phyloP scores from a whole-genome alignment of 768 basidiomycete species.

The Leccinum boreale region DNA sequence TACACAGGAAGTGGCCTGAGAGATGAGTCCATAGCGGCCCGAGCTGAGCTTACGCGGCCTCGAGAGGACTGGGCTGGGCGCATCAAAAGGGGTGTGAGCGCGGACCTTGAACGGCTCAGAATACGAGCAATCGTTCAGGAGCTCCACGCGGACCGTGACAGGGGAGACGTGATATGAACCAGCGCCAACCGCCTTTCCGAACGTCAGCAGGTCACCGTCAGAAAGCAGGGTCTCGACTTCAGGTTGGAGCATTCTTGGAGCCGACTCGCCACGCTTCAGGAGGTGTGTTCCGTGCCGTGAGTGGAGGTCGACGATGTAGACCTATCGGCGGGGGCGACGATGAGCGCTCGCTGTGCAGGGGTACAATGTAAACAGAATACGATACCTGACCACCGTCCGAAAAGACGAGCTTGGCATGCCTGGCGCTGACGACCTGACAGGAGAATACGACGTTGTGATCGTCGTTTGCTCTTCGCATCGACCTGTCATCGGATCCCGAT shows the following conservation, averaged over 20 bases:
- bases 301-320: slow-evolving; percentile 63
- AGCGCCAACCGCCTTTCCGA: slow-evolving; percentile 72
- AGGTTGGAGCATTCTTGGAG: slow-evolving; percentile 47
- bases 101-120: slow-evolving; percentile 19
- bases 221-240: slow-evolving; percentile 54
- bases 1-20: slow-evolving; percentile 19
- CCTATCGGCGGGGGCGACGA: slow-evolving; percentile 35
- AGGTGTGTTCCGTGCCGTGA: slow-evolving; percentile 80
- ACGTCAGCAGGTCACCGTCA: slow-evolving; percentile 71
- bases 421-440: slow-evolving; percentile 77
- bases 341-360: slow-evolving; percentile 9
- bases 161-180: slow-evolving; percentile 60
- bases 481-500: slow-evolving; percentile 44
- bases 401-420: slow-evolving; percentile 75
- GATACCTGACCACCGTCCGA: slow-evolving; percentile 66
- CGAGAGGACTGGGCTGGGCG: slow-evolving; percentile 27
- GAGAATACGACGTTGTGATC: slow-evolving; percentile 58
- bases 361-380: slow-evolving; percentile 7
- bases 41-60: slow-evolving; percentile 36
- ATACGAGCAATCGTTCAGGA: slow-evolving; percentile 32
- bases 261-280: slow-evolving; percentile 47
- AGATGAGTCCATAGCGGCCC: slow-evolving; percentile 63
- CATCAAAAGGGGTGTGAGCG: slow-evolving; percentile 16
- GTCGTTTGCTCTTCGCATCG: slow-evolving; percentile 38
- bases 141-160: slow-evolving; percentile 56